Evolutionary conservation across 768 basidiomycete genomes (phyloP).

Genomic region (Mycena galopus): DNA sequence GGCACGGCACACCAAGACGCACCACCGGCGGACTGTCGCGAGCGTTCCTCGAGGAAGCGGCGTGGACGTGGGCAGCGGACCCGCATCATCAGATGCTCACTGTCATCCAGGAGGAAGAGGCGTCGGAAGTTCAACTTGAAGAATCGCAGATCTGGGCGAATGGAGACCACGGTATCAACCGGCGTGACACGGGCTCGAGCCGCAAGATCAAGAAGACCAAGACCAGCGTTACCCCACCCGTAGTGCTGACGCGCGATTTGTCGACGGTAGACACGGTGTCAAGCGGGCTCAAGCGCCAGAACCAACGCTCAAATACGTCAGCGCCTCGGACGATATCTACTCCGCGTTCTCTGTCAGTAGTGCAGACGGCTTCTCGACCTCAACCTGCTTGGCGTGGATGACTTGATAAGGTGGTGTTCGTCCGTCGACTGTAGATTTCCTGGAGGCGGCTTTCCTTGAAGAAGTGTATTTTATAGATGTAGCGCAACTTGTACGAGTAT

Average conservation of each 20-base stretch:
- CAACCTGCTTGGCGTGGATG: not conserved
- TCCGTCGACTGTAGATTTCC: not conserved
- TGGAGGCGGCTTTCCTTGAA: not conserved
- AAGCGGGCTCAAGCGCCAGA: slow-evolving; percentile 33
- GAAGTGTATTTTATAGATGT: not conserved
- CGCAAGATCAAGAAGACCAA: not conserved
- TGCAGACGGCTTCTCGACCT: not conserved
- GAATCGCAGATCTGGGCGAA: not conserved
- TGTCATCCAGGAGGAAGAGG: slow-evolving; percentile 21
- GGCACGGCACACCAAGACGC: not conserved
- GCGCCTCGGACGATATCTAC: not conserved
- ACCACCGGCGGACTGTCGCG: slow-evolving; percentile 22
- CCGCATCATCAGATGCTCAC: slow-evolving; percentile 26
- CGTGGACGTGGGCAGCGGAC: slow-evolving; percentile 29
- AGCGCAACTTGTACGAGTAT: not conserved
- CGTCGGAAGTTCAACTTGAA: not conserved
- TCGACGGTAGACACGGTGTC: slow-evolving; percentile 29
- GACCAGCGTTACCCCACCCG: not conserved
- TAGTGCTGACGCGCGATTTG: slow-evolving; percentile 20
- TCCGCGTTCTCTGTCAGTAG: not conserved
- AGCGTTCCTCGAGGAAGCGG: slow-evolving; percentile 31
- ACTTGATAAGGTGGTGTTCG: not conserved
- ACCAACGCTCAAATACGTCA: not conserved
- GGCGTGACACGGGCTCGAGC: not conserved
- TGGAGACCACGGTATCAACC: not conserved